A percentile compares a stretch with the other conserved stretches of the same genome.
Evolutionary conservation across 83 land plant genomes (phyloP).

Genomic region (Thuja plicata): DNA sequence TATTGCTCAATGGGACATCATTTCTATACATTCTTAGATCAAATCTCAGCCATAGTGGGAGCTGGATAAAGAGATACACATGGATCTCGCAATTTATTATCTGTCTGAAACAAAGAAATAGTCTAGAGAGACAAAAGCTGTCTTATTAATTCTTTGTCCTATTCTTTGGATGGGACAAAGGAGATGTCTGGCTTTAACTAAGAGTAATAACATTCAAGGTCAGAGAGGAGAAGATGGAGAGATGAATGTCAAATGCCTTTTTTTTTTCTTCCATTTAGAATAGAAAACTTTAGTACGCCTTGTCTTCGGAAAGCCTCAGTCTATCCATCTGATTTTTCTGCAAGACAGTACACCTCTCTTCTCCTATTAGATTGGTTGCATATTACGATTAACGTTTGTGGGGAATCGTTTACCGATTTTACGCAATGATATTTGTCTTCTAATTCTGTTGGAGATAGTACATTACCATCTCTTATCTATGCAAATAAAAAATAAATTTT

Average conservation of each 20-base stretch:
- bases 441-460: background rate
- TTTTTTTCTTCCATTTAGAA: background rate
- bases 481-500: no score
- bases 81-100: background rate
- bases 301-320: background rate
- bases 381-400: background rate
- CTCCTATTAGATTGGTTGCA: background rate
- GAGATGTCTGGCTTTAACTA: background rate
- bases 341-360: background rate
- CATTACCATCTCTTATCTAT: background rate
- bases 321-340: background rate
- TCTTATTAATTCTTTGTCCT: background rate
- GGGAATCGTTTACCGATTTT: background rate
- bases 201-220: background rate
- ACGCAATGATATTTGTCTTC: background rate
- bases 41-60: background rate
- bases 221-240: background rate
- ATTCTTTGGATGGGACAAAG: background rate
- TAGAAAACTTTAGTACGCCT: background rate
- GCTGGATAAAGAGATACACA: background rate
- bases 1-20: no score
- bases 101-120: background rate
- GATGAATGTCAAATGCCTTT: background rate
- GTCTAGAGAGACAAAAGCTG: background rate
- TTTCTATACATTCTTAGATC: background rate